Evolutionary conservation across 2,329 filamentous ascomycete species (phyloP).

Genomic region (Phaeosphaeria sp.): DNA sequence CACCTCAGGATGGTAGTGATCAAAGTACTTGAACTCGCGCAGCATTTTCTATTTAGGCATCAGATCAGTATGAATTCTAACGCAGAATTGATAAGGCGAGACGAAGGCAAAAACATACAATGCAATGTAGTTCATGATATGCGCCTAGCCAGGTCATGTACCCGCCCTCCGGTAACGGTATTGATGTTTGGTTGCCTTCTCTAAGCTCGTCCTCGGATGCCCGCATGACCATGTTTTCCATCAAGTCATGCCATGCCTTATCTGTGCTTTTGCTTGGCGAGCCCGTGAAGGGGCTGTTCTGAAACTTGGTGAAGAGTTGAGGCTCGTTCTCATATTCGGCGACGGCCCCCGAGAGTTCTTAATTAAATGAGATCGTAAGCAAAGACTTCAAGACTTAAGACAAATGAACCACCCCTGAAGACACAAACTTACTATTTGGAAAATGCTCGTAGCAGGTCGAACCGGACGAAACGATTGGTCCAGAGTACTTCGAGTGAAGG

Average conservation of each 20-base stretch:
- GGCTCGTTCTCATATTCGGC: background rate
- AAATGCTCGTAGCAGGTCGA: background rate
- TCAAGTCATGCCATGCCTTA: slow-evolving; percentile 1
- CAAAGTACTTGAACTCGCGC: slow-evolving; percentile 1
- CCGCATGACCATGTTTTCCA: slow-evolving; percentile 3
- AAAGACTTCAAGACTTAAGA: no score
- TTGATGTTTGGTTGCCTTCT: background rate
- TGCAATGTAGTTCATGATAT: slow-evolving; percentile 2
- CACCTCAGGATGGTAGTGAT: slow-evolving; percentile 1
- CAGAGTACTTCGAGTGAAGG: no score
- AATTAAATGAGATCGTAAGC: background rate
- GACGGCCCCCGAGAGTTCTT: background rate
- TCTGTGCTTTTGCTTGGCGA: background rate
- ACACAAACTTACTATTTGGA: background rate
- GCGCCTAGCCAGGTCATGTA: slow-evolving; percentile 1
- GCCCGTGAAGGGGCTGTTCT: background rate
- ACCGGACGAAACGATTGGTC: no score
- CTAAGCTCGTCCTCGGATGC: background rate
- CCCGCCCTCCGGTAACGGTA: background rate
- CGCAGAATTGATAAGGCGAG: no score
- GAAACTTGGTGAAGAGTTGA: slow-evolving; percentile 1
- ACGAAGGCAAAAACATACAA: slow-evolving; percentile 1
- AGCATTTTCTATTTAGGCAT: background rate
- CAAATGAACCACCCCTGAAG: background rate
- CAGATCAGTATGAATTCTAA: no score